Evolutionary conservation across 139 green algal genomes (phyloP), one percentile per base, ranked within the genome.

Genomic region (Raphidocelis subcapitata): DNA sequence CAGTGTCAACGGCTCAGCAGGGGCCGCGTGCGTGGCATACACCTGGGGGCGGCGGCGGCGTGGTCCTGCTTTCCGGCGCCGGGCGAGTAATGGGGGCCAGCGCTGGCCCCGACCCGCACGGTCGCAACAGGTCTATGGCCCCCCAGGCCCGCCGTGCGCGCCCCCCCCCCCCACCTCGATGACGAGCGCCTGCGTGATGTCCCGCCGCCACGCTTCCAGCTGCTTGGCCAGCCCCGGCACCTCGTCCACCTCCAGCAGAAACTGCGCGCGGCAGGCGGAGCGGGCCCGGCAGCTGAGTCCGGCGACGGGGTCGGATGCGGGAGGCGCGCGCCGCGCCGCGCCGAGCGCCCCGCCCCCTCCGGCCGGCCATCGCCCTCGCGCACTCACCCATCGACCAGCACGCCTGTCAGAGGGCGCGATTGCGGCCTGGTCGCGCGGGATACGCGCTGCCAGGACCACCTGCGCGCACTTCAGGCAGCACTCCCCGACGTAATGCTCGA

Each of bases 401-500:
- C 62, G n/a, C 24, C 63, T 71, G 33, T 77, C 71, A 2, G 57
- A 49, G 1, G 35, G 8, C 1, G 51, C 59, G 60, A 49, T 71
- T 46, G 57, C n/a, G 59, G 5, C 36, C 20, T 51, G 35, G 12
- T 10, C 26, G 54, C 26, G 21, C 29, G 55, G 24, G 3, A 77
- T 55, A 8, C 71, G 73, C n/a, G 65, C 66, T 32, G 62, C 49
- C 1, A 79, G 65, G 47, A 79, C 68, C 28, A 69, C 55, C 36
- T 74, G 73, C 1, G 35, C 73, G 21, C 65, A 74, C 26, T 74
- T 79, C 16, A 69, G 41, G 20, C 74, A 63, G 12, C 64, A 69
- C 26, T 79, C 65, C 23, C 73, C 73, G 0, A 69, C 47, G 33
- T 79, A 79, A 55, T 79, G 73, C 47, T 79, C 71, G 29, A 77